Percentiles rank a stretch among this genome's conserved stretches.
Evolutionary conservation across 2,329 filamentous ascomycete genomes (phyloP).

Genomic region (Microcera coccophila): DNA sequence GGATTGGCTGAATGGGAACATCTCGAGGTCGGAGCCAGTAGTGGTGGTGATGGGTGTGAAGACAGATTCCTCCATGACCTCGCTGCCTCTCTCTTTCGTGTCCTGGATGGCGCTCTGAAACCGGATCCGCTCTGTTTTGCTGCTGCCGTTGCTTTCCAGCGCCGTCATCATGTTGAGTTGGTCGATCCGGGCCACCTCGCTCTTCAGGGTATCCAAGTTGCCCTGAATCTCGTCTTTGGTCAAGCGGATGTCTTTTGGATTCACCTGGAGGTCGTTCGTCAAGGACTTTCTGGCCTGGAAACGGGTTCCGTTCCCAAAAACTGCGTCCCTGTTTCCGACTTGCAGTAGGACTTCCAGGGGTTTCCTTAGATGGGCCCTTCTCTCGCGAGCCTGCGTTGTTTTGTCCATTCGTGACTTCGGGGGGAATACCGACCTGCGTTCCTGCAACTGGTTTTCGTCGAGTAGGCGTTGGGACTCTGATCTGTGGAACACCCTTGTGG

Average conservation of each 20-base stretch:
- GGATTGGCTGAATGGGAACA: conserved; percentile 15
- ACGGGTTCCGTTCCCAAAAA: conserved; percentile 4
- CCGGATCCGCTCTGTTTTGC: conserved; percentile 15
- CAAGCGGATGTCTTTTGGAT: conserved; percentile 3
- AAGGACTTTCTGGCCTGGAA: conserved; percentile 5
- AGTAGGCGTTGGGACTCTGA: conserved; percentile 4
- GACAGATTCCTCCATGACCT: conserved; percentile 36
- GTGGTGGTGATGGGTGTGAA: conserved; percentile 60
- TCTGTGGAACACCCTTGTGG: conserved; percentile 2
- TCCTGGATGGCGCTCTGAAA: conserved; percentile 19
- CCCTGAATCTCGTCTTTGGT: conserved; percentile 14
- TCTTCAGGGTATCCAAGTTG: conserved; percentile 11
- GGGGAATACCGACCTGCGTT: neutral
- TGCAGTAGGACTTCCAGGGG: conserved; percentile 1
- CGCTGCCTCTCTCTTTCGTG: conserved; percentile 18
- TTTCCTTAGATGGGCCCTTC: too few relatives aligned
- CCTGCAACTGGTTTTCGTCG: conserved; percentile 7
- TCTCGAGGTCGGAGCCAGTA: conserved; percentile 49
- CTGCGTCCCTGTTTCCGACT: conserved; percentile 2
- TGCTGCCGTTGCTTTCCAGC: conserved; percentile 5
- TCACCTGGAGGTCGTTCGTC: conserved; percentile 5
- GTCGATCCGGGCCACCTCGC: conserved; percentile 7
- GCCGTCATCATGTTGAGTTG: conserved; percentile 6
- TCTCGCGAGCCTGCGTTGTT: too few relatives aligned
- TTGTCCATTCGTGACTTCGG: neutral